Evolutionary conservation across 371 early-diverging fungal genomes (phyloP).

Genomic region (Saksenaea vasiformis): DNA sequence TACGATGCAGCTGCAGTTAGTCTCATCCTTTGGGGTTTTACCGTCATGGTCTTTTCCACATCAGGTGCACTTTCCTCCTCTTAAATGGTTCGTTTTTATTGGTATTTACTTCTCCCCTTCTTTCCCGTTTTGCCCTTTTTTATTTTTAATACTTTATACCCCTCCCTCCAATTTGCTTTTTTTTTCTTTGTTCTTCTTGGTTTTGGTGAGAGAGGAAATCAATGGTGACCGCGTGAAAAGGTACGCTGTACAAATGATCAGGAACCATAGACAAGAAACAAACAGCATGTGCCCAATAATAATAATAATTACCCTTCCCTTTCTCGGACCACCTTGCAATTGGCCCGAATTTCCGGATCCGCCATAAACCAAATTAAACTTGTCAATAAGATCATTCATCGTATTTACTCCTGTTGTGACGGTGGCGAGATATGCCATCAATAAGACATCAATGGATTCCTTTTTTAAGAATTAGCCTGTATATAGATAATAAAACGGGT

Average conservation of each 20-base stretch:
- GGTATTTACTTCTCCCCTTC: background rate
- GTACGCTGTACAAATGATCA: background rate
- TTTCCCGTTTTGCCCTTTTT: background rate
- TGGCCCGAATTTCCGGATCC: slow-evolving; percentile 13
- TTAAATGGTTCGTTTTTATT: background rate
- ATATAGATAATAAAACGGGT: slow-evolving; percentile 1
- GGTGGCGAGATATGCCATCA: slow-evolving; percentile 74
- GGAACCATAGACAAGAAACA: background rate
- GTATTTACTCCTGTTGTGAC: slow-evolving; percentile 78
- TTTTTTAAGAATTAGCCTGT: slow-evolving; percentile 19
- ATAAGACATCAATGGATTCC: slow-evolving; percentile 83
- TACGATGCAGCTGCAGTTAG: slow-evolving; percentile 31
- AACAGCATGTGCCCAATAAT: background rate
- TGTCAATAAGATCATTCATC: slow-evolving; percentile 65
- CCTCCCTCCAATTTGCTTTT: background rate
- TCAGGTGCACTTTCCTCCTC: slow-evolving; percentile 21
- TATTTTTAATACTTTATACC: background rate
- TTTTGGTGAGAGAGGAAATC: background rate
- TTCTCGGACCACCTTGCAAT: slow-evolving; percentile 12
- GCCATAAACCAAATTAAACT: slow-evolving; percentile 46
- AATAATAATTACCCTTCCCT: slow-evolving; percentile 27
- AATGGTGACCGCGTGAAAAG: background rate
- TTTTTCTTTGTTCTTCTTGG: background rate
- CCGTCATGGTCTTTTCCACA: slow-evolving; percentile 39
- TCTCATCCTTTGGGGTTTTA: slow-evolving; percentile 38